Base-by-base conservation (phyloP, 2,329 filamentous ascomycete species). In the Lachnellula arida region DNA sequence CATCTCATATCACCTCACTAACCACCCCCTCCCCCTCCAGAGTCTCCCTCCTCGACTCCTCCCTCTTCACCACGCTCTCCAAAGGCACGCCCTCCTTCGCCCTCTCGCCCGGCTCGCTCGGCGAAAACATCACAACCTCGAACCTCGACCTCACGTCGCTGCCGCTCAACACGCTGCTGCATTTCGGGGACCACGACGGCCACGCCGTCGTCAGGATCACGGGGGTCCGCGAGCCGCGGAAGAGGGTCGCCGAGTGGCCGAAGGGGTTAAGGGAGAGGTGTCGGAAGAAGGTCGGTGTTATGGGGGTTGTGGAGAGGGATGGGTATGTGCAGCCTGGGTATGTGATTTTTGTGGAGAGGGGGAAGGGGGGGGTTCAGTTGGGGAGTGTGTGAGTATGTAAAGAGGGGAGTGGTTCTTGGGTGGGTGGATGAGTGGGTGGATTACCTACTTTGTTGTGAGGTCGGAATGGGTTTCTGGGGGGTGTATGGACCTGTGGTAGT, bases 221-320 rank as follows among this genome's bases (percentile, higher is more conserved):
- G 6, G 65, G 63, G 3, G 12, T 65, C 19, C 51, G 62, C 19
- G 37, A 63, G n/a, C 62, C 65, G 23, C 58, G 57, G 46, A 55
- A 56, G 42, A 57, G 58, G 40, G 34, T 65, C 22, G 53, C 57
- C 22, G 58, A 58, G 37, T 63, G 55, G 46, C 57, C 56, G n/a
- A 35, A 43, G 34, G 61, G 62, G 4, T 28, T 67, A 39, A 28
- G 59, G 15, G 58, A 57, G 2, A 55, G 55, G 23, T 55, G 56
- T 51, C 42, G 40, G 28, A 55, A 70, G 70, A 46, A 71, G 70
- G 46, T 66, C 76, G 52, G 68, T 65, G 57, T 63, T 76, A 62
- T 76, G 65, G 70, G 51, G 14, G 57, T 57, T 44, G 60, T 64
- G 48, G 55, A 63, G 43, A 35, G 22, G n/a, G 53, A 56, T 14